Evolutionary conservation across 352 stramenopile species (phyloP), one percentile per base, ranked within the genome.

Genomic region (Hyaloperonospora arabidopsidis): DNA sequence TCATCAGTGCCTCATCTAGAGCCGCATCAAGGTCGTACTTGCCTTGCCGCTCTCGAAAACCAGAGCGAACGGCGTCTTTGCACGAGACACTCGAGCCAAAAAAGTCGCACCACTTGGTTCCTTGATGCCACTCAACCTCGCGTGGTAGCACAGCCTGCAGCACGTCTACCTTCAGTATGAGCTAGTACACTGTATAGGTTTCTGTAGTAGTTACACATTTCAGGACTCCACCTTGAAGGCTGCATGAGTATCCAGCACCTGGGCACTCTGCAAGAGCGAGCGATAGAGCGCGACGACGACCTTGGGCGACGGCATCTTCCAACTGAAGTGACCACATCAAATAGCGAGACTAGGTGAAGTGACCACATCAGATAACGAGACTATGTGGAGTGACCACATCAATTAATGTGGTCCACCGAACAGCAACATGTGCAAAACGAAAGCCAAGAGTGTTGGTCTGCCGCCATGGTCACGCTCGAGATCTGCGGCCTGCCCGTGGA

Each of bases 401-500:
- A 17, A 5, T 15, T 39, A 17, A 46, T 28, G 40, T 46, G 40
- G 40, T 46, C 8, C 19, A 46, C 40, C 19, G 4, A 29, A 70
- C 21, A 60, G 63, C 58, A 67, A 61, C 57, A 46, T 66, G 52
- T 60, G 5, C 1, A 15, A 5, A 14, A 32, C 25, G n/a, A 13
- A n/a, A 23, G 17, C n/a, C 22, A 3, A 43, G 38, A 53, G 46
- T 45, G 44, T 47, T 49, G 40, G 29, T 38, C 36, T 21, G 36
- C 28, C 8, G 29, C 45, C 18, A 72, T 90, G 85, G 84, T 93
- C 54, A 68, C 56, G 65, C 63, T 96, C 39, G 68, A 93, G 60
- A 91, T 97, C 49, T 84, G 79, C 65, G 85, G 84, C 36, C 84
- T 96, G 49, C 48, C 71, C 12, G 87, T 99, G 61, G 86, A 97